A percentile compares a stretch with the other conserved stretches of the same genome.
Conservation (phyloP, 179 eudicot genomes). For the Silene vulgaris region DNA sequence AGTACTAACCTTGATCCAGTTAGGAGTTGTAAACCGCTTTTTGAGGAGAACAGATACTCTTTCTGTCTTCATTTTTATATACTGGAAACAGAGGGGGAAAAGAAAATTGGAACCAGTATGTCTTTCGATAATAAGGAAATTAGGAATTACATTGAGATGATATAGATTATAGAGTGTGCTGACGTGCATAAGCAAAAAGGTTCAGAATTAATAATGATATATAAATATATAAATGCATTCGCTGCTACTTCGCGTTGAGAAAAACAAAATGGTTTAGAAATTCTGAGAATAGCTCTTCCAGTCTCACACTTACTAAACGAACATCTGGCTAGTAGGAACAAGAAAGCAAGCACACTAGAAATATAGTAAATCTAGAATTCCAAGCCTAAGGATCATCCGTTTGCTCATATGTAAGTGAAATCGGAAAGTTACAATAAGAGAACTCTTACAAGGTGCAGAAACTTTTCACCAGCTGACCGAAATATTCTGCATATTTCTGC, state of each 20-base stretch:
- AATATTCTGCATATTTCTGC: conserved; percentile 81
- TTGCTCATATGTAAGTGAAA: neutral
- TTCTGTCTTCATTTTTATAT: conserved; percentile 76
- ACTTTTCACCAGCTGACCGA: conserved; percentile 81
- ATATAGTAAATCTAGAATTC: neutral
- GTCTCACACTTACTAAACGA: neutral
- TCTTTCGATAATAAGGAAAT: neutral
- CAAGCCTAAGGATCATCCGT: neutral
- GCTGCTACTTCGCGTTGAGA: too few relatives aligned
- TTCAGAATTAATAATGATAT: neutral
- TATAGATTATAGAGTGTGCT: neutral
- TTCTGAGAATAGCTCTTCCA: neutral
- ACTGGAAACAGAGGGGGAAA: conserved; percentile 42
- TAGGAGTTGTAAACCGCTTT: conserved; percentile 86
- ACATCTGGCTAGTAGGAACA: neutral
- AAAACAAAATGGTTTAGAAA: too few relatives aligned
- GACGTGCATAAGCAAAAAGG: neutral
- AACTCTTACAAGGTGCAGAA: conserved; percentile 72
- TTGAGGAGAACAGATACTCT: conserved; percentile 75
- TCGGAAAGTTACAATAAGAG: neutral
- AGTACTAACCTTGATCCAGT: conserved; percentile 86
- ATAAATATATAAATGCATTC: neutral
- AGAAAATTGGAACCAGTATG: neutral
- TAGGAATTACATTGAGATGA: neutral
- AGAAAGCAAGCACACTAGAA: neutral